Evolutionary conservation across 2,329 filamentous ascomycete species (phyloP).

Genomic region (Fusarium sarcochroum): DNA sequence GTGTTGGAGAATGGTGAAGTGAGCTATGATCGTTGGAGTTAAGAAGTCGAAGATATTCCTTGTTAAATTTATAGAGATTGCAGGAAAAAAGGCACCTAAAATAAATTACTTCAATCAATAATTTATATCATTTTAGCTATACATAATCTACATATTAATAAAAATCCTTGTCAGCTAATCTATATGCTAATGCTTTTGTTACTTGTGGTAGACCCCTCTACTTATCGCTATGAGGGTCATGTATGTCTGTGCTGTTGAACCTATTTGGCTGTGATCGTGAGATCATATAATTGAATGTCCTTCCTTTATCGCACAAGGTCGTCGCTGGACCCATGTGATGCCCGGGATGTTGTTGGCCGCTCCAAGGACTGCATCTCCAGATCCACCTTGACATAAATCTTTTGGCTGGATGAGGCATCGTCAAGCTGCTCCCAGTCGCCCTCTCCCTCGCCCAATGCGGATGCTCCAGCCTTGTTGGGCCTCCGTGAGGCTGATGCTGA

Average conservation of each 20-base stretch:
- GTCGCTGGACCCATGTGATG: neutral
- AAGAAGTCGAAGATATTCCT: no score
- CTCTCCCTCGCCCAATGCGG: neutral
- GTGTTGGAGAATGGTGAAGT: no score
- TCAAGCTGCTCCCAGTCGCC: constrained; percentile 18
- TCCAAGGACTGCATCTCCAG: constrained; percentile 18
- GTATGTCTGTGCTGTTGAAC: neutral
- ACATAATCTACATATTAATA: no score
- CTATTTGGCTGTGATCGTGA: neutral
- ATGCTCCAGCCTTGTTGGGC: neutral
- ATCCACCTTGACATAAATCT: constrained; percentile 24
- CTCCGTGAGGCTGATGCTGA: neutral
- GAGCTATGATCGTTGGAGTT: no score
- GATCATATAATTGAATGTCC: neutral
- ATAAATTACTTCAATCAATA: no score
- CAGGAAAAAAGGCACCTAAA: no score
- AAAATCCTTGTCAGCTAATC: no score
- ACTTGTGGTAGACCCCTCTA: neutral
- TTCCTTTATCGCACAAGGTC: neutral
- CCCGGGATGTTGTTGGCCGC: neutral
- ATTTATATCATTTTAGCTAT: no score
- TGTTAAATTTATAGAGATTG: no score
- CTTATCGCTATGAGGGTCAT: neutral
- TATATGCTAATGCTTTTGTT: no score
- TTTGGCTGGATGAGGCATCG: neutral